Evolutionary conservation across 495 filamentous ascomycete genomes (phyloP).

Genomic region (Aspergillus sclerotioniger): DNA sequence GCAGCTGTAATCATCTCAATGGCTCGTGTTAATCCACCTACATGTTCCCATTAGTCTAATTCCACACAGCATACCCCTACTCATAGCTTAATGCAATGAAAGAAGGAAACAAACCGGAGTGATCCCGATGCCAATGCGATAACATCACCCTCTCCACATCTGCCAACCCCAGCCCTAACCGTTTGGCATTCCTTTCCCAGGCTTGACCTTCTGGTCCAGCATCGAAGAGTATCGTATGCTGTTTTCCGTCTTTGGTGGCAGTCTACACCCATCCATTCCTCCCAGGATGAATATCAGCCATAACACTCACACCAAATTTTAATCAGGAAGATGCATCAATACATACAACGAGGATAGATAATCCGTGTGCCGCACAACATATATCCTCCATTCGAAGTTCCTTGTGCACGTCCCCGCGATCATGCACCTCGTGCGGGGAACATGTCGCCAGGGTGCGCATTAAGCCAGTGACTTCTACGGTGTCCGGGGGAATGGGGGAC

Average conservation of each 20-base stretch:
- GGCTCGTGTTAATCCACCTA: constrained; percentile 49
- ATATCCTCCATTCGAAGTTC: constrained; percentile 56
- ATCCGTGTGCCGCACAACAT: constrained; percentile 59
- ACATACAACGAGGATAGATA: constrained; percentile 55
- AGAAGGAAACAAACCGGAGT: constrained; percentile 42
- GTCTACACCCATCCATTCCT: constrained; percentile 34
- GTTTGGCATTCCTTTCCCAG: constrained; percentile 54
- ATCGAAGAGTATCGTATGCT: constrained; percentile 59
- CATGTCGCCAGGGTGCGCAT: constrained; percentile 39
- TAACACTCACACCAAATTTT: no score
- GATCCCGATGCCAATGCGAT: constrained; percentile 67
- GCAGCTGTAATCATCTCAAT: constrained; percentile 49
- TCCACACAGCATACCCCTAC: neutral
- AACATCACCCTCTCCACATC: constrained; percentile 75
- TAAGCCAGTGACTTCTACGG: constrained; percentile 43
- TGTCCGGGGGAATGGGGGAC: constrained; percentile 48
- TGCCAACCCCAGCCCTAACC: constrained; percentile 52
- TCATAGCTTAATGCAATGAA: neutral
- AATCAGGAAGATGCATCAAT: neutral
- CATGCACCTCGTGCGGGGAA: constrained; percentile 28
- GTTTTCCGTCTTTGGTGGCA: constrained; percentile 48
- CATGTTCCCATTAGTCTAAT: constrained; percentile 8
- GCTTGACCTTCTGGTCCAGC: constrained; percentile 56
- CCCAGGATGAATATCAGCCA: no score
- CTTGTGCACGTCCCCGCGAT: constrained; percentile 42